phyloP scores from a whole-genome alignment of 2,329 filamentous ascomycete species.

The Monilinia vaccinii-corymbosi region DNA sequence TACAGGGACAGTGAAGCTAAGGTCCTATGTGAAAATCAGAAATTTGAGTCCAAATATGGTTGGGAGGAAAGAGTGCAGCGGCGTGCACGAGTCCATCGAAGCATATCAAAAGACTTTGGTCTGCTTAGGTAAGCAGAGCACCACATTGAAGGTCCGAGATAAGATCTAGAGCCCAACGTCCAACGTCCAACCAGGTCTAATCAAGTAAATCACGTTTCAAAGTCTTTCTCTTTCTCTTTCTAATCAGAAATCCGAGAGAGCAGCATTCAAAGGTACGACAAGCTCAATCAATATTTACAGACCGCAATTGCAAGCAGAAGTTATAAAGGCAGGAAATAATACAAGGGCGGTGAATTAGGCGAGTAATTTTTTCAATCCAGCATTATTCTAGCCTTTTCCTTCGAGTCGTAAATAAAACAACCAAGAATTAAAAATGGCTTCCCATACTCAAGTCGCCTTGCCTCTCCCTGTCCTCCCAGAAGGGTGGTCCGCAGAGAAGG shows the following conservation, averaged over 20 bases:
- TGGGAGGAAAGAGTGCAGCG: not conserved
- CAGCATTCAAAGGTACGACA: not conserved
- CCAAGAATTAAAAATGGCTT: slow-evolving; percentile 18
- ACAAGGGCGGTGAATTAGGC: slow-evolving; percentile 1
- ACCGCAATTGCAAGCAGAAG: not conserved
- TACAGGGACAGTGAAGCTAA: not conserved
- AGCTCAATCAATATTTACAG: not conserved
- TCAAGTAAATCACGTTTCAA: not conserved
- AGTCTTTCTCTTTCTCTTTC: not conserved
- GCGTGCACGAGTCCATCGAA: too few species aligned
- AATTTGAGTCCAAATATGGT: not conserved
- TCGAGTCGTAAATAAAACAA: not conserved
- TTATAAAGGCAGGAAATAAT: not conserved
- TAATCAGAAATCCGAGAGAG: not conserved
- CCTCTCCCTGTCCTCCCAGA: slow-evolving; percentile 67
- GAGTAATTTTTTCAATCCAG: not conserved
- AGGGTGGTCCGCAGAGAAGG: slow-evolving; percentile 80
- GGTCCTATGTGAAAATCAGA: not conserved
- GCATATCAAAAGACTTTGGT: not conserved
- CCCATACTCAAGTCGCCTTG: slow-evolving; percentile 38
- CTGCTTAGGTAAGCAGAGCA: not conserved
- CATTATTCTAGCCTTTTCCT: slow-evolving; percentile 8
- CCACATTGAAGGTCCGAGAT: not conserved
- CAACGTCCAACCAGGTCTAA: too few species aligned
- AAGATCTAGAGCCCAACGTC: not conserved